Evolutionary conservation across 306 rosid genomes (phyloP).

Genomic region (Trichosanthes cucumerina): DNA sequence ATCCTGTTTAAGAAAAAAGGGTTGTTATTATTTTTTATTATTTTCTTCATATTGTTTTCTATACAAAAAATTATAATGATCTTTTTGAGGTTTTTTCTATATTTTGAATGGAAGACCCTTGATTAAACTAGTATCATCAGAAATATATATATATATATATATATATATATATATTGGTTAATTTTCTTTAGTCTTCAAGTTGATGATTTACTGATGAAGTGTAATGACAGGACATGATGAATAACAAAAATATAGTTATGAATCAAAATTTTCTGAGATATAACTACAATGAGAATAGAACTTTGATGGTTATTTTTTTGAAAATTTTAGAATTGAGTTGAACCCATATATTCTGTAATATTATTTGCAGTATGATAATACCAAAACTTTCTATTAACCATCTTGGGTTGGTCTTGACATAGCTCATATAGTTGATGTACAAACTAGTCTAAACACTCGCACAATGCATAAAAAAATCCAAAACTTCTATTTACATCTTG

Average conservation of each 20-base stretch:
- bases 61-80: not conserved
- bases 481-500: not conserved
- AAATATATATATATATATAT: too few relatives aligned
- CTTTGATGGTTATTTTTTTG: too few relatives aligned
- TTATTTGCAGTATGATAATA: not conserved
- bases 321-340: not conserved
- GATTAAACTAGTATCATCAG: not conserved
- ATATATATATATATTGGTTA: too few relatives aligned
- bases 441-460: too few relatives aligned
- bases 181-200: too few relatives aligned
- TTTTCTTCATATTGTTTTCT: not conserved
- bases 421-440: not conserved
- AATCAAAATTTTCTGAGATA: not conserved
- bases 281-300: not conserved
- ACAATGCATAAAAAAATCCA: too few relatives aligned
- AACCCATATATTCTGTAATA: not conserved
- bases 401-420: not conserved
- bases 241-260: too few relatives aligned
- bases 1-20: constrained; percentile 15
- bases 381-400: too few relatives aligned
- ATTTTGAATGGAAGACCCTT: not conserved
- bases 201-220: too few relatives aligned
- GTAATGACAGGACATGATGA: too few relatives aligned
- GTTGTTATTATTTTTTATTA: not conserved
- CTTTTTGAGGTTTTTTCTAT: not conserved